phyloP scores from a whole-genome alignment of 148 eudicot genomes.

The Rhododendron griersonianum region DNA sequence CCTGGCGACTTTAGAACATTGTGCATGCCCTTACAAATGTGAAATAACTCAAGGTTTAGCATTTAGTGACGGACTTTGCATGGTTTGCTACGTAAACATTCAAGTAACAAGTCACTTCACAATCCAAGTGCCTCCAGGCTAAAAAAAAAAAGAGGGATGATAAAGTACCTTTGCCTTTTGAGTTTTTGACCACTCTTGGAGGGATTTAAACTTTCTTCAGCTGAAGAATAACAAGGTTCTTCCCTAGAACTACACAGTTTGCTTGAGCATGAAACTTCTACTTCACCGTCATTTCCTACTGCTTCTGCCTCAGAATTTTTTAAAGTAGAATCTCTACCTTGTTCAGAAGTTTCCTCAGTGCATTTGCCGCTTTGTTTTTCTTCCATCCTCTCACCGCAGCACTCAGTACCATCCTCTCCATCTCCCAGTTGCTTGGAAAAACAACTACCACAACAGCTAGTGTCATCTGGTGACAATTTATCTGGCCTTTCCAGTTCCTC shows the following conservation, averaged over 20 bases:
- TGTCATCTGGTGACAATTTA: slow-evolving; percentile 8
- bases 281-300: not conserved
- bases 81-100: not conserved
- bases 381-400: not conserved
- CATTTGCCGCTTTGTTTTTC: slow-evolving; percentile 18
- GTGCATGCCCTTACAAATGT: not conserved
- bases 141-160: not conserved
- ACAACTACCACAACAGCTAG: slow-evolving; percentile 10
- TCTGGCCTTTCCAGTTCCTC: slow-evolving; percentile 17
- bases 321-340: not conserved
- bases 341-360: slow-evolving; percentile 10
- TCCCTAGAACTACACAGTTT: not conserved
- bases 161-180: slow-evolving; percentile 11
- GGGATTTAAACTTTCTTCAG: slow-evolving; percentile 13
- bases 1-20: not conserved
- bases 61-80: not conserved
- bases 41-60: not conserved
- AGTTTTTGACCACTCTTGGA: slow-evolving; percentile 10
- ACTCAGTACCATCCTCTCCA: slow-evolving; percentile 8
- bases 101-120: not conserved
- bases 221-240: slow-evolving; percentile 5
- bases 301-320: not conserved
- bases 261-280: slow-evolving; percentile 1
- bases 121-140: not conserved
- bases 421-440: slow-evolving; percentile 10